Base-by-base conservation (phyloP, 2,329 filamentous ascomycete genomes). In the Sphaerulina musiva region DNA sequence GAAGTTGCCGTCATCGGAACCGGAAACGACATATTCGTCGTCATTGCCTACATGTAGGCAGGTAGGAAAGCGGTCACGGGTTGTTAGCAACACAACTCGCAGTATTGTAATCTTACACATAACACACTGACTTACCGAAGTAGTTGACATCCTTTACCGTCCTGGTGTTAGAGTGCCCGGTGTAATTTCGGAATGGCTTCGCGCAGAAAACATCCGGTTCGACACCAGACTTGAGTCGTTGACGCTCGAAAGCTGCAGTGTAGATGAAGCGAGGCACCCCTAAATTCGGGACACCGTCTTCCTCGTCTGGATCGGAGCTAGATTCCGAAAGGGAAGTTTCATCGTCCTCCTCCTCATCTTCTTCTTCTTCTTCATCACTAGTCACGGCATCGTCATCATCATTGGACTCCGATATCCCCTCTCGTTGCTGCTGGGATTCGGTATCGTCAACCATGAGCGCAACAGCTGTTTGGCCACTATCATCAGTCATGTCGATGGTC, bases 61-160 rank as follows among this genome's bases (percentile, higher is more conserved):
- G 20, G 2, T 20, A 20, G 10, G 5, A 7, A 38, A 38, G 34
- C 34, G 12, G 34, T 11, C 10, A 38, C 12, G 34, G 4, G 34
- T 38, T 38, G 34, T 38, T 38, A 38, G 34, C 34, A 38, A 6
- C 6, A 9, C 8, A n/a, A n/a, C 34, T 38, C 5, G 34, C 4
- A 11, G 4, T n/a, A 8, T 7, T 10, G 5, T 38, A n/a, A 5
- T 38, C 26, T 29, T 29, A 29, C 26, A 38, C 4, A 20, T 20
- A 20, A 4, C 20, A 20, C 1, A 38, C 12, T 5, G 12, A 11
- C 38, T 84, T 69, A 0, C 83, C 83, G 58, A 82, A 85, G 69
- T 80, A 86, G 57, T 85, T 85, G 56, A 85, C 81, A 62, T 86
- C 83, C 62, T 86, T 86, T 61, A 86, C 82, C 1, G 82, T 85